These are phyloP conservation scores for Suhomyces choctaworum DNA, from an alignment of 1,139 yeast species.

Conservation along the genomic window DNA sequence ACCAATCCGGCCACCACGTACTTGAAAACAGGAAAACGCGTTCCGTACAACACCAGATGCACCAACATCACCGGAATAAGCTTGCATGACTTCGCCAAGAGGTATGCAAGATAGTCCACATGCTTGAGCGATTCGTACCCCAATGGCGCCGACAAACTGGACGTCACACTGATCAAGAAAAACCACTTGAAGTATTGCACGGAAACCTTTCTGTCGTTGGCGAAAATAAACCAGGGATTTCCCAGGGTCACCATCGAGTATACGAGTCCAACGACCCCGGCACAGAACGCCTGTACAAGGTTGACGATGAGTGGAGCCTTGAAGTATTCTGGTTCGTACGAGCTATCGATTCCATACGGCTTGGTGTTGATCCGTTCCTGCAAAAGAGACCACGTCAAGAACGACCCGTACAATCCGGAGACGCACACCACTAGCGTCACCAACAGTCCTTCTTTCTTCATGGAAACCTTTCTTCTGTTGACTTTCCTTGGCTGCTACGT, in stretches of 20 bases:
- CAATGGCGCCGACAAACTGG: constrained; percentile 78
- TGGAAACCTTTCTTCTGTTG: too few species aligned
- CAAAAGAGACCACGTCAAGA: constrained; percentile 85
- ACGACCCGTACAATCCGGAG: constrained; percentile 77
- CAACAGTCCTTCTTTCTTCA: constrained; percentile 24
- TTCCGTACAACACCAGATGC: constrained; percentile 71
- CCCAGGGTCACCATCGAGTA: constrained; percentile 45
- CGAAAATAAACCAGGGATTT: constrained; percentile 33
- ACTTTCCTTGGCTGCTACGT: too few species aligned
- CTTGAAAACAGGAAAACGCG: constrained; percentile 73
- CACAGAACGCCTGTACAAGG: constrained; percentile 69
- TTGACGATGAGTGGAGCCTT: constrained; percentile 78
- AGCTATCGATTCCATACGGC: constrained; percentile 54
- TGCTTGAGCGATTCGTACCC: constrained; percentile 75
- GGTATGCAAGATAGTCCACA: constrained; percentile 81
- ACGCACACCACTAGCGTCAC: constrained; percentile 55
- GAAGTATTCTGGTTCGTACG: constrained; percentile 53
- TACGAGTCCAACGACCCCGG: constrained; percentile 63
- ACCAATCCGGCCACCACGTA: constrained; percentile 74
- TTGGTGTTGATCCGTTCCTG: constrained; percentile 87
- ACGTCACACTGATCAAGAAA: constrained; percentile 68
- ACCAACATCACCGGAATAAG: constrained; percentile 89
- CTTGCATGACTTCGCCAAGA: constrained; percentile 91
- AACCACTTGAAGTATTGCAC: constrained; percentile 41
- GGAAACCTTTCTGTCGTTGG: constrained; percentile 22